These are phyloP conservation scores for Fusarium circinatum DNA, from an alignment of 2,329 filamentous ascomycete genomes.

Conservation along the genomic window DNA sequence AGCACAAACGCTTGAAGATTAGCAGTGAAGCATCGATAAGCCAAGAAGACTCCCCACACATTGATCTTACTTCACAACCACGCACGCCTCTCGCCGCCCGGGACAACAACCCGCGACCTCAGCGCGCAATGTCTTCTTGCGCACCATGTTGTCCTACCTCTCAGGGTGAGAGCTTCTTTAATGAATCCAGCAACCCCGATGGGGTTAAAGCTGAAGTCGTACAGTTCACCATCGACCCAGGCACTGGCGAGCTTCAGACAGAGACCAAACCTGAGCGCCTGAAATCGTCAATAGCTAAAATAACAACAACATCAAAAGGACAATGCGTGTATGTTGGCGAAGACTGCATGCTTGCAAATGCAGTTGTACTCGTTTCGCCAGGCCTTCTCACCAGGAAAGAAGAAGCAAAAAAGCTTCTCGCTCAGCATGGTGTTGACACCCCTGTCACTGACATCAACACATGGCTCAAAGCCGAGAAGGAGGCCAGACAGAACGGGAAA, in stretches of 20 bases:
- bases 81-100: slow-evolving; percentile 40
- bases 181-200: not conserved
- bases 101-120: slow-evolving; percentile 39
- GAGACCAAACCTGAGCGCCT: not conserved
- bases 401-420: slow-evolving; percentile 53
- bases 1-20: slow-evolving; percentile 35
- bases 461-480: slow-evolving; percentile 46
- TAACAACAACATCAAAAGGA: no score
- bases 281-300: not conserved
- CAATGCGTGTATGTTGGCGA: slow-evolving; percentile 48
- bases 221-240: not conserved
- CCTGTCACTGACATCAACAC: slow-evolving; percentile 49
- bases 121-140: slow-evolving; percentile 1
- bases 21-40: not conserved
- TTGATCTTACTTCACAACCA: not conserved
- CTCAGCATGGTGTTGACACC: slow-evolving; percentile 53
- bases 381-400: slow-evolving; percentile 49
- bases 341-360: slow-evolving; percentile 52
- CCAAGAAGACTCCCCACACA: not conserved
- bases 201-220: slow-evolving; percentile 17
- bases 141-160: not conserved
- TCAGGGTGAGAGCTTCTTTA: not conserved
- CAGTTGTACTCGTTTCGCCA: slow-evolving; percentile 54
- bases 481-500: not conserved
- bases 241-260: not conserved